Conservation (phyloP, 371 early-diverging fungal genomes). For the Actinomucor elegans region DNA sequence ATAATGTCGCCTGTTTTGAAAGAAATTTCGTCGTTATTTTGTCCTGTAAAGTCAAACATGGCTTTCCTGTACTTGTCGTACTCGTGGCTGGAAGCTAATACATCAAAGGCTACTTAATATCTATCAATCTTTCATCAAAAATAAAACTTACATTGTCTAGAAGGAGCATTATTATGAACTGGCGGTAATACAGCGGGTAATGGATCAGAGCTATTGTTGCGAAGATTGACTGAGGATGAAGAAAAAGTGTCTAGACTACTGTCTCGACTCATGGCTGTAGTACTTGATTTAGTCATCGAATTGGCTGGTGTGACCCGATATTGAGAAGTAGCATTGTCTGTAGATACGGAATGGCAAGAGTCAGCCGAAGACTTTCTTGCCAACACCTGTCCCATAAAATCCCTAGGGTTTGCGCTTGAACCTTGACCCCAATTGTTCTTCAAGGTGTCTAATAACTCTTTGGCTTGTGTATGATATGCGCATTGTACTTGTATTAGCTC, state of each 20-base stretch:
- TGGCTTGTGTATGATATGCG: slow-evolving; percentile 45
- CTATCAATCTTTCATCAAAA: neutral
- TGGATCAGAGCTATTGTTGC: neutral
- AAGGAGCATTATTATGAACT: no score
- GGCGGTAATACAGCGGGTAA: neutral
- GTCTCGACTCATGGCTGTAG: slow-evolving; percentile 1
- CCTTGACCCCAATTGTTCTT: slow-evolving; percentile 37
- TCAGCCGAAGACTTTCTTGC: neutral
- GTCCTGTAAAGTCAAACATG: slow-evolving; percentile 68
- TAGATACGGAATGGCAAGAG: neutral
- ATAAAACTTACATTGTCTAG: slow-evolving; percentile 16
- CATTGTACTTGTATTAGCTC: slow-evolving; percentile 59
- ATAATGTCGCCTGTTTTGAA: slow-evolving; percentile 72
- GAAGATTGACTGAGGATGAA: neutral
- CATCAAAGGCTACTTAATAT: neutral
- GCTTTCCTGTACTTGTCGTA: slow-evolving; percentile 36
- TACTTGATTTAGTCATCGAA: neutral
- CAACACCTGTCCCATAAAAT: slow-evolving; percentile 6
- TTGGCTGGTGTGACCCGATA: neutral
- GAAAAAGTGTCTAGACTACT: neutral
- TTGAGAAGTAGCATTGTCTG: slow-evolving; percentile 1
- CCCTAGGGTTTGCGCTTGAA: slow-evolving; percentile 4
- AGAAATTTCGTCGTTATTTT: slow-evolving; percentile 66
- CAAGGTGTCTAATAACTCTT: slow-evolving; percentile 44
- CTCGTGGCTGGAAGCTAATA: neutral